phyloP scores from a whole-genome alignment of 208 protist species.

The Leishmania amazonensis region DNA sequence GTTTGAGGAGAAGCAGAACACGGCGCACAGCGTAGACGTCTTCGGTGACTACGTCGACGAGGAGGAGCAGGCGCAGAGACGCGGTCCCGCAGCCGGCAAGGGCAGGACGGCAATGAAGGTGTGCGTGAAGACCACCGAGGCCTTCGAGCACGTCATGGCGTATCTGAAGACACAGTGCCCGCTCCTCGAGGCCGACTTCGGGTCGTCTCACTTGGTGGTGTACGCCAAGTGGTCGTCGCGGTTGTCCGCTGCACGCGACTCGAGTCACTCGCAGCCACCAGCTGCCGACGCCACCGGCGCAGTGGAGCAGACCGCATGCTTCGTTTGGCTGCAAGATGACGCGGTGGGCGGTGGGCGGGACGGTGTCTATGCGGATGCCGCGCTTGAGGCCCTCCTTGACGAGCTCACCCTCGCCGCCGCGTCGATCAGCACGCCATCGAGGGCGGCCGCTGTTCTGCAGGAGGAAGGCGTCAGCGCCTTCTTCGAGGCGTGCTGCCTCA shows the following conservation, averaged over 20 bases:
- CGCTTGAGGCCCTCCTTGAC: conserved; percentile 37
- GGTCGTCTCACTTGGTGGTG: conserved; percentile 10
- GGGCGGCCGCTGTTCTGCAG: conserved; percentile 9
- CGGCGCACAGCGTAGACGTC: conserved; percentile 11
- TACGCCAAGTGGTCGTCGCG: conserved; percentile 9
- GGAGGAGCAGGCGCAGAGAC: not conserved
- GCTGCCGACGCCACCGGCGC: not conserved
- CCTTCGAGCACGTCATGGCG: conserved; percentile 1
- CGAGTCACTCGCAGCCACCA: not conserved
- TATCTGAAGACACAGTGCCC: conserved; percentile 12
- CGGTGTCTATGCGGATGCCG: conserved; percentile 32
- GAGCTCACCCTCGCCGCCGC: conserved; percentile 35
- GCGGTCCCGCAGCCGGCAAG: not conserved
- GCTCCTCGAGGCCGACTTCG: not conserved
- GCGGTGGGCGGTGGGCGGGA: not conserved
- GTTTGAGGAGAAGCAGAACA: conserved; percentile 9
- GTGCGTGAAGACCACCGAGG: not conserved
- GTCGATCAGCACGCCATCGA: not conserved
- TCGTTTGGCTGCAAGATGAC: conserved; percentile 27
- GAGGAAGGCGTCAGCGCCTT: conserved; percentile 28
- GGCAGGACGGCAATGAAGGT: not conserved
- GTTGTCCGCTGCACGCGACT: not conserved
- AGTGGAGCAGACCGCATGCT: not conserved
- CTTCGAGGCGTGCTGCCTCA: conserved; percentile 18
- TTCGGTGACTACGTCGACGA: conserved; percentile 6